Conservation (phyloP, 768 basidiomycete genomes). For the Lactarius sanguifluus region DNA sequence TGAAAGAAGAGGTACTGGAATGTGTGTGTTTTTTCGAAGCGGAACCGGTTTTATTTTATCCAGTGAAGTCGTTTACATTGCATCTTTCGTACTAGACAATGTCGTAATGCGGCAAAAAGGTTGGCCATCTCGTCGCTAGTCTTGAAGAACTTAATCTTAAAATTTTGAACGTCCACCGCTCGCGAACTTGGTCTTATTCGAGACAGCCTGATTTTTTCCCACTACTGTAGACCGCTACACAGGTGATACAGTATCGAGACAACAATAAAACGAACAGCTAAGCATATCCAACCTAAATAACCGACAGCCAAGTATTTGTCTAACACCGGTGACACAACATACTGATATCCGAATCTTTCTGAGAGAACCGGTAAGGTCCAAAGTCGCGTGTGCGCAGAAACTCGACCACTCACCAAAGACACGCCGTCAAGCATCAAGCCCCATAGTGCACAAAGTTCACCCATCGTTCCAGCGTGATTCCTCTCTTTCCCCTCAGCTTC, state of each 20-base stretch:
- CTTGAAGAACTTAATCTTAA: too few relatives aligned
- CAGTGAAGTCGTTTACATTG: too few relatives aligned
- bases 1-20: too few relatives aligned
- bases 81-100: too few relatives aligned
- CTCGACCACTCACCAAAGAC: neutral
- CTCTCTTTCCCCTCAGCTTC: constrained; percentile 3
- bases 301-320: neutral
- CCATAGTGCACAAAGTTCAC: constrained; percentile 20
- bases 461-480: constrained; percentile 5
- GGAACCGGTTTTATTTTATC: too few relatives aligned
- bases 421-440: neutral
- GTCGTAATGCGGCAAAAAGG: too few relatives aligned
- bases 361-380: neutral
- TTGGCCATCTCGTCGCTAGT: too few relatives aligned
- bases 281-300: too few relatives aligned
- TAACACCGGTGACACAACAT: neutral
- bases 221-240: neutral
- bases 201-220: too few relatives aligned
- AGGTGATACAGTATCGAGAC: neutral
- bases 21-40: too few relatives aligned
- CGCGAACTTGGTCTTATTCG: too few relatives aligned
- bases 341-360: neutral
- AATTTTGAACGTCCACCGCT: too few relatives aligned
- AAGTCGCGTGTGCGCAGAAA: neutral
- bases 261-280: neutral